Base-by-base conservation (phyloP, 495 filamentous ascomycete species). In the Glonium stellatum region DNA sequence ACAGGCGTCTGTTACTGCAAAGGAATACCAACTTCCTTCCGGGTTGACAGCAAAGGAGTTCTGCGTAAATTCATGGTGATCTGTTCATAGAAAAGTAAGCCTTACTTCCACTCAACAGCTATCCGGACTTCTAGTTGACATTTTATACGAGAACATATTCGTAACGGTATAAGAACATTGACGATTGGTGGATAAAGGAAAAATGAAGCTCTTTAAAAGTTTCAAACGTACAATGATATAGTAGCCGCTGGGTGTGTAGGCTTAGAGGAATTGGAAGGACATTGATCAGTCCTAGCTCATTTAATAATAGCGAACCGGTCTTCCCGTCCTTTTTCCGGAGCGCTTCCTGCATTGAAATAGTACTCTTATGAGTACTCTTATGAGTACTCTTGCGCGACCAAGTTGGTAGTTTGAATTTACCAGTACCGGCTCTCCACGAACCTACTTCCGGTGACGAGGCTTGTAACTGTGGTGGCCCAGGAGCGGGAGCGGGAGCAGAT, bases 11-110 rank as follows among this genome's bases (percentile, higher is more conserved):
- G 48, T 25, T 22, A 27, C 25, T 18, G 48, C 48, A 23, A 51
- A 51, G 12, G 19, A 23, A 15, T 23, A 51, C 18, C 21, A 51
- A 23, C 19, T 25, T 0, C 48, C 48, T 3, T 51, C 23, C 1
- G 48, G 23, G 25, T 51, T 51, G 1, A 51, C 48, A 9, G 48
- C 48, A 23, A 51, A 51, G 21, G 48, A 51, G 48, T 51, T 27
- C 25, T 51, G 48, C 9, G 48, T 25, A 23, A 51, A 51, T 5
- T 51, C 13, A 22, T 51, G 12, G 25, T 51, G 48, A 15, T 51
- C 48, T 51, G 23, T 25, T 51, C 0, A 1, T 4, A 11, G 39
- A 44, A 44, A 11, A 2, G 39, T 44, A 18, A 2, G 39, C 27
- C 6, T 31, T 3, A 6, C 27, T 31, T 31, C 27, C 2, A 6